Percentiles rank a stretch among this genome's conserved stretches.
These are phyloP conservation scores for Boletus sp. DNA, from an alignment of 768 basidiomycete genomes.

Conservation along the genomic window DNA sequence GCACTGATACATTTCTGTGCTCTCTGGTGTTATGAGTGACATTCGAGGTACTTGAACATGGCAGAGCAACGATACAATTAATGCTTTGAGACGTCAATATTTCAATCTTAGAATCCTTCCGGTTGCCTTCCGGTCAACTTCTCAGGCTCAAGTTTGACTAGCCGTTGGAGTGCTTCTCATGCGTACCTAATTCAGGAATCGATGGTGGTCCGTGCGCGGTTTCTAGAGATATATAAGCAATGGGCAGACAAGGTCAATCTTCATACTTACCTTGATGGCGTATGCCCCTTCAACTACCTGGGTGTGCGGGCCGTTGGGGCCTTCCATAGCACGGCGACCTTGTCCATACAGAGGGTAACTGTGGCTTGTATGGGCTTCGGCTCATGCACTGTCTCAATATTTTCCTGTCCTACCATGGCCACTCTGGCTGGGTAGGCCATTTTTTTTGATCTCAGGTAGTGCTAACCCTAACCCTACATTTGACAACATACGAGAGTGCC, in stretches of 20 bases:
- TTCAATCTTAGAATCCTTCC: too few relatives aligned
- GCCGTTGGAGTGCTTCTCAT: too few relatives aligned
- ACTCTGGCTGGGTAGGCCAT: conserved; percentile 50
- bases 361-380: conserved; percentile 58
- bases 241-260: rapidly evolving
- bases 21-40: neutral
- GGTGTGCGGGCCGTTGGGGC: conserved; percentile 54
- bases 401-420: conserved; percentile 68
- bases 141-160: too few relatives aligned
- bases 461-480: conserved; percentile 32
- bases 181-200: neutral
- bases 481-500: too few relatives aligned
- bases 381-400: conserved; percentile 79
- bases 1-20: neutral
- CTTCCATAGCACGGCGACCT: conserved; percentile 56
- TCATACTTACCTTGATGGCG: conserved; percentile 68
- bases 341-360: conserved; percentile 45
- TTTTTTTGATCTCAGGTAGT: conserved; percentile 23
- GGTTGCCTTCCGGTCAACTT: too few relatives aligned
- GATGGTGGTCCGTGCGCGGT: conserved; percentile 27
- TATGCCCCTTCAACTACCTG: conserved; percentile 48
- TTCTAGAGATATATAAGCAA: conserved; percentile 10
- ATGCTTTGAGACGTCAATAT: too few relatives aligned
- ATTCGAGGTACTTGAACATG: neutral
- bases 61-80: neutral